Conservation (phyloP, 768 basidiomycete species). For the Udeniomyces megalosporus region DNA sequence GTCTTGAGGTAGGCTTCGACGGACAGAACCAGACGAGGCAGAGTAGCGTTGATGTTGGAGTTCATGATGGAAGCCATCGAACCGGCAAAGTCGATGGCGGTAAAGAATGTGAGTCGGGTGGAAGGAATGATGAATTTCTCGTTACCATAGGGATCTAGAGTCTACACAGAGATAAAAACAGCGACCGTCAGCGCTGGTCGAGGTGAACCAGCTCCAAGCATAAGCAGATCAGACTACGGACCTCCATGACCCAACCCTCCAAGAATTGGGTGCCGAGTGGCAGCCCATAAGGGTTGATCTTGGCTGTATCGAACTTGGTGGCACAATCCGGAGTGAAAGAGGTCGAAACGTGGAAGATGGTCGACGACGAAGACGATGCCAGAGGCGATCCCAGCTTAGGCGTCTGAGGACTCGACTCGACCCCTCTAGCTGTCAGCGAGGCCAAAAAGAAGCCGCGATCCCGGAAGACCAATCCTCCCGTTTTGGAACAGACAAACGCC, state of each 20-base stretch:
- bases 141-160: constrained; percentile 83
- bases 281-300: constrained; percentile 58
- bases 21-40: constrained; percentile 54
- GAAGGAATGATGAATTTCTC: constrained; percentile 92
- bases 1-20: constrained; percentile 60
- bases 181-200: too few species aligned
- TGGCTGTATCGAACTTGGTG: constrained; percentile 42
- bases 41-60: constrained; percentile 60
- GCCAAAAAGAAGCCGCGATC: constrained; percentile 74
- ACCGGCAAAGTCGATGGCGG: constrained; percentile 73
- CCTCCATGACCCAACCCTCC: constrained; percentile 63
- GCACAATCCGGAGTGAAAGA: constrained; percentile 38
- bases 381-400: constrained; percentile 23
- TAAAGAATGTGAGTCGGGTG: constrained; percentile 66
- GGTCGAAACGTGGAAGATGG: constrained; percentile 66
- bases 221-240: not conserved
- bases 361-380: constrained; percentile 34
- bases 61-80: constrained; percentile 71
- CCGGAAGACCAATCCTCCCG: constrained; percentile 70
- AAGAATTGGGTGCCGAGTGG: constrained; percentile 69
- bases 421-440: constrained; percentile 43
- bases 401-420: constrained; percentile 26
- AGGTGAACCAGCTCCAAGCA: not conserved
- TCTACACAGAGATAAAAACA: constrained; percentile 54
- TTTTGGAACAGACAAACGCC: constrained; percentile 49